Evolutionary conservation across 2,329 filamentous ascomycete species (phyloP).

Genomic region (Hyphodiscus sp.): DNA sequence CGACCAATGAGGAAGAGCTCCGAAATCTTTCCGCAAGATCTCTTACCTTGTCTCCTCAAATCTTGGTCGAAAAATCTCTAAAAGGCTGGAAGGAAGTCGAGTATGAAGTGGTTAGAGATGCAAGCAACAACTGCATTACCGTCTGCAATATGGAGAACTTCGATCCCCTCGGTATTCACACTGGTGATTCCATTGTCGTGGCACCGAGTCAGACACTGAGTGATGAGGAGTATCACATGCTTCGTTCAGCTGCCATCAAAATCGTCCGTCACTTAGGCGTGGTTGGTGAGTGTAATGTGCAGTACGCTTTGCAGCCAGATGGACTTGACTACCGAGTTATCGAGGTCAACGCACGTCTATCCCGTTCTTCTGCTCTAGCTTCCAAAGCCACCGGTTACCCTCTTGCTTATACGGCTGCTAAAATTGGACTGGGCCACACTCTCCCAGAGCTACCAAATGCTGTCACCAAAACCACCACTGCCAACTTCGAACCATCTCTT

Average conservation of each 20-base stretch:
- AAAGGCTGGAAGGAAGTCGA: slow-evolving; percentile 99
- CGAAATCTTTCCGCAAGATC: slow-evolving; percentile 89
- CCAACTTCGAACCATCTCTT: slow-evolving; percentile 95
- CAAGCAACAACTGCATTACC: slow-evolving; percentile 97
- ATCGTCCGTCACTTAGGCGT: slow-evolving; percentile 96
- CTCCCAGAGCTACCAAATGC: slow-evolving; percentile 95
- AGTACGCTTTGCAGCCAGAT: slow-evolving; percentile 94
- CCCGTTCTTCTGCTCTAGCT: slow-evolving; percentile 90
- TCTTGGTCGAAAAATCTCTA: slow-evolving; percentile 95
- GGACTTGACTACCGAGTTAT: slow-evolving; percentile 98
- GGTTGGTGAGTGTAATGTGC: slow-evolving; percentile 97
- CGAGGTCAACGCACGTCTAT: slow-evolving; percentile 97
- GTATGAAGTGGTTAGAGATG: slow-evolving; percentile 96
- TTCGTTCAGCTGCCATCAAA: slow-evolving; percentile 94
- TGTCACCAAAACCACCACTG: slow-evolving; percentile 96
- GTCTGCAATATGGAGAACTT: slow-evolving; percentile 99
- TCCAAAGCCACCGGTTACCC: slow-evolving; percentile 98
- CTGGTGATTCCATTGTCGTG: slow-evolving; percentile 97
- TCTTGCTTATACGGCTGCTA: slow-evolving; percentile 92
- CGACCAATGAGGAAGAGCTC: slow-evolving; percentile 88
- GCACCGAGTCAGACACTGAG: slow-evolving; percentile 94
- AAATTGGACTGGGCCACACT: slow-evolving; percentile 94
- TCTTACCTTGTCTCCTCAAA: slow-evolving; percentile 88
- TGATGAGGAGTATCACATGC: slow-evolving; percentile 99
- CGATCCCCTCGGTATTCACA: slow-evolving; percentile 94